A percentile compares a stretch with the other conserved stretches of the same genome.
Evolutionary conservation across 2,329 filamentous ascomycete species (phyloP).

Genomic region (Exophiala oligosperma): DNA sequence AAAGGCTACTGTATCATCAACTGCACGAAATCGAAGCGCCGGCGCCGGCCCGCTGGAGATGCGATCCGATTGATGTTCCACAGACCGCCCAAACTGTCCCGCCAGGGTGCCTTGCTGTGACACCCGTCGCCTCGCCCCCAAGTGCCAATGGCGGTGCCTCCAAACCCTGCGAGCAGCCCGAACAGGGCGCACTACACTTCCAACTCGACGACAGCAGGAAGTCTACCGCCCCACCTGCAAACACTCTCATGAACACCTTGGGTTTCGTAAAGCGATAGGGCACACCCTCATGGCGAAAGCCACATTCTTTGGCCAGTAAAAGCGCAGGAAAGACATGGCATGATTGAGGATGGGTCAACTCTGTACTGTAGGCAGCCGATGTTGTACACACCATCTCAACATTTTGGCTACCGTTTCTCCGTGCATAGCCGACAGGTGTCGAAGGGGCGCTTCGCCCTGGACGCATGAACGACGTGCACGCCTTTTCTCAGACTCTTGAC

Average conservation of each 20-base stretch:
- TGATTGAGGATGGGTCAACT: no score
- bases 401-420: not conserved
- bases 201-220: not conserved
- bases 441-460: not conserved
- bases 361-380: not conserved
- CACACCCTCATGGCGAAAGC: no score
- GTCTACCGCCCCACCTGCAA: no score
- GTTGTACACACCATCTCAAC: not conserved
- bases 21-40: conserved; percentile 4
- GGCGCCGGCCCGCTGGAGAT: conserved; percentile 16
- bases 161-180: not conserved
- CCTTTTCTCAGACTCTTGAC: no score
- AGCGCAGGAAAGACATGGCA: no score
- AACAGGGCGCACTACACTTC: not conserved
- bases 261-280: no score
- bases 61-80: conserved; percentile 20
- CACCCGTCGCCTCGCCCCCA: not conserved
- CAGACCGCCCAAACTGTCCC: conserved; percentile 3
- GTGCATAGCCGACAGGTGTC: not conserved
- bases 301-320: no score
- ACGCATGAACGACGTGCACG: not conserved
- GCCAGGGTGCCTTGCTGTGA: conserved; percentile 2
- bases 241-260: no score
- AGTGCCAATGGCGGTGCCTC: not conserved
- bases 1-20: no score